Percentiles rank a stretch among this genome's conserved stretches.
phyloP scores from a whole-genome alignment of 2,329 filamentous ascomycete species.

The Amesomyces nigricolor region DNA sequence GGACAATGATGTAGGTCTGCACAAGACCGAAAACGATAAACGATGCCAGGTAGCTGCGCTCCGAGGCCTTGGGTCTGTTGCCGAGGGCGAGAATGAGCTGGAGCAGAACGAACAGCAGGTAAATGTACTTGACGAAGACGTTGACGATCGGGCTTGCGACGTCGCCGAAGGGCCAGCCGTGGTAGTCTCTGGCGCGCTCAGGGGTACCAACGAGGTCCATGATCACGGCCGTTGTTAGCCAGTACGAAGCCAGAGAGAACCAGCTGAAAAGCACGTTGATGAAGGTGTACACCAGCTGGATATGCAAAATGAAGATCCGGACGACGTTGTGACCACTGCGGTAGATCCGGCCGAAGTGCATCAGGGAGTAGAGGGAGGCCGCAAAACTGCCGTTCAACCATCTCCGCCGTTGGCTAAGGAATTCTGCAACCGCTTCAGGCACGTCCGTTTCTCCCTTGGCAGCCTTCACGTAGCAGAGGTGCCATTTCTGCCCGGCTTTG shows the following conservation, averaged over 20 bases:
- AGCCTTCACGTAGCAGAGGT: slow-evolving; percentile 96
- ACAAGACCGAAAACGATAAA: slow-evolving; percentile 83
- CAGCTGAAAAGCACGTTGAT: slow-evolving; percentile 84
- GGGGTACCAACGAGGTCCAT: slow-evolving; percentile 91
- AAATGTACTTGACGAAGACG: slow-evolving; percentile 82
- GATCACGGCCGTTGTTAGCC: slow-evolving; percentile 95
- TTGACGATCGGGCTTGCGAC: slow-evolving; percentile 84
- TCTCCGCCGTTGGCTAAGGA: slow-evolving; percentile 95
- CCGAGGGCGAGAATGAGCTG: slow-evolving; percentile 96
- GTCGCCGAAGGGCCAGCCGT: slow-evolving; percentile 87
- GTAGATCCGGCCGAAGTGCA: slow-evolving; percentile 99
- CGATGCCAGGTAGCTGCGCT: slow-evolving; percentile 84
- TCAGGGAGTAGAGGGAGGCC: slow-evolving; percentile 90
- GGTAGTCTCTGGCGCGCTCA: slow-evolving; percentile 42
- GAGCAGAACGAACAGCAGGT: slow-evolving; percentile 82
- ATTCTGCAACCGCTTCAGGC: slow-evolving; percentile 91
- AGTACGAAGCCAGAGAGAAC: slow-evolving; percentile 89
- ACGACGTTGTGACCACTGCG: slow-evolving; percentile 95
- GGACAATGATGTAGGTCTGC: slow-evolving; percentile 82
- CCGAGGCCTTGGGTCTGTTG: slow-evolving; percentile 94
- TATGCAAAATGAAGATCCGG: slow-evolving; percentile 97
- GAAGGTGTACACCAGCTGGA: slow-evolving; percentile 94
- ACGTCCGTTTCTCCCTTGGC: slow-evolving; percentile 99
- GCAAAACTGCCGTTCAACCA: slow-evolving; percentile 99
- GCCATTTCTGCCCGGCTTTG: slow-evolving; percentile 98